Evolutionary conservation across 495 filamentous ascomycete species (phyloP), one percentile per base, ranked within the genome.

Genomic region (Penicillium psychrofluorescens): DNA sequence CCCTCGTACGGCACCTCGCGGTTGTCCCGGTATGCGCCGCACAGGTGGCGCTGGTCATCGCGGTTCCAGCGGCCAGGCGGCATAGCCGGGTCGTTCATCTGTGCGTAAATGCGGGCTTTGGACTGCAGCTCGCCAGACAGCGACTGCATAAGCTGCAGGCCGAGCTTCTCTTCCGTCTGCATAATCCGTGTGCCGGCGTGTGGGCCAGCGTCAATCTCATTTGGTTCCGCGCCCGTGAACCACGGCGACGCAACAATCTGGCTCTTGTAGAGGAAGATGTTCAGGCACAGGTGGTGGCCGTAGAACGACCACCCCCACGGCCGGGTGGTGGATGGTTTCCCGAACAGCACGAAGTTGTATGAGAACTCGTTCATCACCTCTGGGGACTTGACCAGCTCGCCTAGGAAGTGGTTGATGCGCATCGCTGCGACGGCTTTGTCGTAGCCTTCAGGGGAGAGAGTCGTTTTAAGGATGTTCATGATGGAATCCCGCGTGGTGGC

Each of bases 191-290:
- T 80, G 11, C 84, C 85, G 0, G 59, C 49, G 50, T 77, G 63
- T 11, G 72, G 76, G 0, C 85, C 84, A 7, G 56, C 58, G 48
- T 88, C 85, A 48, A 90, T 83, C 46, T 77, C 51, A 41, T 88
- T 86, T 0, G 85, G 85, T 63, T 90, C 85, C 1, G 85, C 85
- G 39, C 85, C 85, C 1, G 79, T 83, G 63, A 90, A 90, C 67
- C 78, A 84, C 2, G 85, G 85, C 9, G 72, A 74, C 11, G 83
- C 68, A 22, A 87, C 62, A 40, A 85, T 76, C 55, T 85, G 80
- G 6, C 65, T 59, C 30, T 61, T 64, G 46, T 78, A 69, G 29
- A 86, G 63, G 51, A 88, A 83, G 32, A 86, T 66, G 56, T 78
- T 78, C 15, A 88, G 65, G 43, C 81, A 86, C 6, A 88, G 67